Evolutionary conservation across 2,329 filamentous ascomycete species (phyloP).

Genomic region (Albophoma yamanashiensis): DNA sequence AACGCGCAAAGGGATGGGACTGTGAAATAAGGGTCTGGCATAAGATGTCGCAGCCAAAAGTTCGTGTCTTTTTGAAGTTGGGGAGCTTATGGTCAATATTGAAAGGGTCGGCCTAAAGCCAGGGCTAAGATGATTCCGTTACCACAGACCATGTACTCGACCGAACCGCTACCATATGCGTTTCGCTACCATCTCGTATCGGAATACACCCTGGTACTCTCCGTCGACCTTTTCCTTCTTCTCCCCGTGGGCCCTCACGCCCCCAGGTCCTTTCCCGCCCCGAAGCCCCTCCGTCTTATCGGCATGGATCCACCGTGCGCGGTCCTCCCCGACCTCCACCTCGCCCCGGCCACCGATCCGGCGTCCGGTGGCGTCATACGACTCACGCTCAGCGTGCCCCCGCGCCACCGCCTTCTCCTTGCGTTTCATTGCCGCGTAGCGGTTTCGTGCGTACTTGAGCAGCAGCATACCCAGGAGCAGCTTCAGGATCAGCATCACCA

Average conservation of each 20-base stretch:
- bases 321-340: slow-evolving; percentile 82
- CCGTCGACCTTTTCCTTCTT: slow-evolving; percentile 26
- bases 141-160: not conserved
- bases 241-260: slow-evolving; percentile 37
- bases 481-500: slow-evolving; percentile 76
- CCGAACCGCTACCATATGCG: slow-evolving; percentile 66
- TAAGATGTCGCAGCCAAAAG: no score
- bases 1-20: no score
- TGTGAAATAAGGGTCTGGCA: no score
- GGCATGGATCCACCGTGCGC: slow-evolving; percentile 73
- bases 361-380: slow-evolving; percentile 59
- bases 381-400: slow-evolving; percentile 38
- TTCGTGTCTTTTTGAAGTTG: no score
- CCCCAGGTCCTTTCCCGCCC: slow-evolving; percentile 40
- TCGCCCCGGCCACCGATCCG: slow-evolving; percentile 73
- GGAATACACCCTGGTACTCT: slow-evolving; percentile 54
- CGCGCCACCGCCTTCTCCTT: slow-evolving; percentile 43
- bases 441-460: slow-evolving; percentile 64
- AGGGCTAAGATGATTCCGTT: no score
- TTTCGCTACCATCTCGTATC: slow-evolving; percentile 95
- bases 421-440: slow-evolving; percentile 73
- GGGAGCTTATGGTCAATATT: no score
- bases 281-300: slow-evolving; percentile 67
- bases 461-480: slow-evolving; percentile 82
- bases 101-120: no score